Evolutionary conservation across 176 grass and related monocot genomes (phyloP), one percentile per base, ranked within the genome.

Genomic region (Phoenix roebelenii): DNA sequence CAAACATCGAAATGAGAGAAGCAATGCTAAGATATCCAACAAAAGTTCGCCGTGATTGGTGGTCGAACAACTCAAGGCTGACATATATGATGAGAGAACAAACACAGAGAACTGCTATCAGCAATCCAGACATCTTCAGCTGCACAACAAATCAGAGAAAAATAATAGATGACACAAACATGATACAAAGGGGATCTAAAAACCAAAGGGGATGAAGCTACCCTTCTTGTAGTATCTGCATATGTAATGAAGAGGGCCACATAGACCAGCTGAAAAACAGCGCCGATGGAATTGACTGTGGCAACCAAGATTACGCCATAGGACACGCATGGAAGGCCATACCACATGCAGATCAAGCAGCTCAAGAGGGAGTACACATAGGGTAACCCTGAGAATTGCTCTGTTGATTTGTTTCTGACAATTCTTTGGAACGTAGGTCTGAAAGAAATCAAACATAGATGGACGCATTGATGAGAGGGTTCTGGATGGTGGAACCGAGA

Each of bases 271-370:
- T 98, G 93, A 80, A 92, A 85, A 76, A 25, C 75, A 16, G 93
- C 87, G 22, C 93, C 93, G 19, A 89, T 76, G 54, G 84, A 78
- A 72, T 98, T 98, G 59, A 98, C 87, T 10, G 93, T 88, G 63
- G 77, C 63, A 51, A 98, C 67, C 5, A 98, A 73, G 44, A 88
- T 51, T 44, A 98, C 93, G 14, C 87, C 93, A 54, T 92, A 92
- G 57, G 93, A 98, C 22, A 98, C 78, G 18, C 73, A 58, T 57
- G 93, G 93, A 28, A 98, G 81, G 29, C 84, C 93, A 67, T 98
- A 98, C 93, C 87, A 98, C 76, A 85, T 68, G 66, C 93, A 98
- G 67, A 98, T 88, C 22, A 98, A 80, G 78, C 93, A 98, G 61
- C 79, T 98, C 63, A 98, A 76, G 16, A 98, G 75, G 24, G 93